Percentiles rank a stretch among this genome's conserved stretches.
These are phyloP conservation scores for Tylopilus cervinicoccineus DNA, from an alignment of 768 basidiomycete species.

Conservation along the genomic window DNA sequence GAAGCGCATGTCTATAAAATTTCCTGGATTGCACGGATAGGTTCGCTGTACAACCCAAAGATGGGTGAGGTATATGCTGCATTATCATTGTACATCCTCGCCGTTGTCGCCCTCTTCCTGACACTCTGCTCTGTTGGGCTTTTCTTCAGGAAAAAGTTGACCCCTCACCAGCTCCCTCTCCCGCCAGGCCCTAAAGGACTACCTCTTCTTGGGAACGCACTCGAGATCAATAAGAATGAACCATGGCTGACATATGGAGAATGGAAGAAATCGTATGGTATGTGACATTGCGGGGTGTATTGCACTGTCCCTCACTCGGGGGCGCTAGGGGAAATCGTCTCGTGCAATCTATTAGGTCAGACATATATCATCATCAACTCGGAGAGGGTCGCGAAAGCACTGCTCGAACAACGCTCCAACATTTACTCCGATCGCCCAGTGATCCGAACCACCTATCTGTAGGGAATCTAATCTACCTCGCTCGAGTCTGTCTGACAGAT, in stretches of 20 bases:
- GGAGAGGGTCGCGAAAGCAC: constrained; percentile 16
- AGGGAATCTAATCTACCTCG: neutral
- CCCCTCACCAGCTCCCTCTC: constrained; percentile 16
- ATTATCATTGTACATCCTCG: neutral
- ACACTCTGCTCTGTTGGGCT: neutral
- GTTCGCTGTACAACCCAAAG: neutral
- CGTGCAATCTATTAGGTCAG: constrained; percentile 19
- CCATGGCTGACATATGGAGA: constrained; percentile 32
- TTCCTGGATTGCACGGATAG: neutral
- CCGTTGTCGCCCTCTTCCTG: neutral
- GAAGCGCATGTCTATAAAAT: constrained; percentile 5
- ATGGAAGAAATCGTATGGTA: constrained; percentile 32
- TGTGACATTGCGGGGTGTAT: constrained; percentile 1
- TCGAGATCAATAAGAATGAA: constrained; percentile 20
- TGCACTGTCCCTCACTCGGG: neutral
- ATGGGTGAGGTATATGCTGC: constrained; percentile 4
- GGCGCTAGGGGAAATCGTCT: constrained; percentile 18
- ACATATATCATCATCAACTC: constrained; percentile 23
- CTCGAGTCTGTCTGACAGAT: neutral
- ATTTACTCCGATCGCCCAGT: constrained; percentile 22
- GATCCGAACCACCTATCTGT: constrained; percentile 7
- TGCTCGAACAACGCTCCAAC: constrained; percentile 25
- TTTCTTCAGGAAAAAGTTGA: constrained; percentile 4
- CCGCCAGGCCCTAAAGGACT: constrained; percentile 30
- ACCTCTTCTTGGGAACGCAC: constrained; percentile 25